A percentile compares a stretch with the other conserved stretches of the same genome.
phyloP scores from a whole-genome alignment of 2,329 filamentous ascomycete species.

The Exophiala sideris region DNA sequence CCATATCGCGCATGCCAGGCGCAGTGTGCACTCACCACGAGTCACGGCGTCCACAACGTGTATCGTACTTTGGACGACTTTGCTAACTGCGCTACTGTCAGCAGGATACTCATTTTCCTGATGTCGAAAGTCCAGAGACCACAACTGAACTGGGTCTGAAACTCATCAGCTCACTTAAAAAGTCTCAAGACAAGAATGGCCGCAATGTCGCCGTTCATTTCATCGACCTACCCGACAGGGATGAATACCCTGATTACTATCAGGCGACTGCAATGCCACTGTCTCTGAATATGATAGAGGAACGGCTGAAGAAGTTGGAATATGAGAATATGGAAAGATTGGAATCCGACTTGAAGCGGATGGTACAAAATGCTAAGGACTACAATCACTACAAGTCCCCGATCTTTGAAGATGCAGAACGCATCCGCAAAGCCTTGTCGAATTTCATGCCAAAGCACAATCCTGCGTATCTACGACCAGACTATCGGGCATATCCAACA shows the following conservation, averaged over 20 bases:
- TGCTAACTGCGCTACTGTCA: slow-evolving; percentile 11
- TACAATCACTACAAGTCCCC: slow-evolving; percentile 71
- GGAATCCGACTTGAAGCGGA: slow-evolving; percentile 81
- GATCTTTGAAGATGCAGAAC: slow-evolving; percentile 79
- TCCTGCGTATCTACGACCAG: slow-evolving; percentile 68
- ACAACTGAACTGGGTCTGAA: slow-evolving; percentile 69
- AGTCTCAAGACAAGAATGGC: slow-evolving; percentile 77
- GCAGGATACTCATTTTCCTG: slow-evolving; percentile 29
- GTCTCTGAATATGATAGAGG: slow-evolving; percentile 71
- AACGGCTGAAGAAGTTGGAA: slow-evolving; percentile 64
- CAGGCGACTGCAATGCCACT: slow-evolving; percentile 72
- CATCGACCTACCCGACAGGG: slow-evolving; percentile 63
- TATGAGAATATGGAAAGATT: slow-evolving; percentile 70
- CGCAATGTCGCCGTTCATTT: slow-evolving; percentile 73
- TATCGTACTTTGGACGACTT: not conserved
- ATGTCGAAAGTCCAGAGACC: slow-evolving; percentile 60
- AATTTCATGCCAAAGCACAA: slow-evolving; percentile 87
- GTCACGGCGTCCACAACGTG: slow-evolving; percentile 5
- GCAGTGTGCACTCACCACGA: not conserved
- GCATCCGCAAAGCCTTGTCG: slow-evolving; percentile 78
- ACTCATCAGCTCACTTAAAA: slow-evolving; percentile 71
- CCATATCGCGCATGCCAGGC: slow-evolving; percentile 1
- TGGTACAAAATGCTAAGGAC: slow-evolving; percentile 83
- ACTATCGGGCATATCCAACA: slow-evolving; percentile 70
- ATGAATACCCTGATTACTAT: slow-evolving; percentile 66